Evolutionary conservation across 1,139 yeast genomes (phyloP), one percentile per base, ranked within the genome.

Genomic region (Sugiyamaella xylanicola): DNA sequence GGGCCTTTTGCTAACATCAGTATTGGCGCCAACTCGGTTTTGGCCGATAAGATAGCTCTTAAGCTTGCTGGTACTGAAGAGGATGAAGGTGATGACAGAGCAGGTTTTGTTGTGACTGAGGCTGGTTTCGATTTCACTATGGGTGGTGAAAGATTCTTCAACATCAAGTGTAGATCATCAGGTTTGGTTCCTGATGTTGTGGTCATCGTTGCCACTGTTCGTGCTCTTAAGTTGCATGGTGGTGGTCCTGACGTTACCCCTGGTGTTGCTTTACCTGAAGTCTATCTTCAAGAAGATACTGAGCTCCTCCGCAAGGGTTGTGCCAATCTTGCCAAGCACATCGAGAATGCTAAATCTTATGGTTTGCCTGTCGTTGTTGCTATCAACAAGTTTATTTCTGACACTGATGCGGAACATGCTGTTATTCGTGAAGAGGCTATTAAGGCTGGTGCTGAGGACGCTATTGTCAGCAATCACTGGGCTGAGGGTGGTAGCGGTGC

Each of bases 111-210:
- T 57, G 91, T 92, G 57, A 92, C 98, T 52, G 98, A 93, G 74
- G 99, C 98, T 37, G 99, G 98, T 59, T 93, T 93, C 77, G 99
- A 93, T 74, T 92, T 93, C 80, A 93, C 98, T 56, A 93, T 93
- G 97, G 99, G 99, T 70, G 98, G 98, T 71, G 99, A 93, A 77
- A 83, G 98, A 72, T 93, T 93, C 77, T 82, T 92, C 74, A 92
- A 93, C 78, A 93, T 93, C 77, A 93, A 93, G 77, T 91, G 97
- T 75, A 85, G 99, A 71, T 82, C 95, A 36, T 85, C 95, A 20
- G 98, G 97, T 3, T 80, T 92, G 59, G 78, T 79, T 37, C 99
- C 99, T 22, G 97, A 93, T 70, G 89, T 87, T 56, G 91, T 93
- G 63, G 96, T 93, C 56, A 86, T 93, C 70, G 99, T 93, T 57